A percentile compares a stretch with the other conserved stretches of the same genome.
Conservation (phyloP, 257 asterid genomes). For the Dorcoceras hygrometricum region DNA sequence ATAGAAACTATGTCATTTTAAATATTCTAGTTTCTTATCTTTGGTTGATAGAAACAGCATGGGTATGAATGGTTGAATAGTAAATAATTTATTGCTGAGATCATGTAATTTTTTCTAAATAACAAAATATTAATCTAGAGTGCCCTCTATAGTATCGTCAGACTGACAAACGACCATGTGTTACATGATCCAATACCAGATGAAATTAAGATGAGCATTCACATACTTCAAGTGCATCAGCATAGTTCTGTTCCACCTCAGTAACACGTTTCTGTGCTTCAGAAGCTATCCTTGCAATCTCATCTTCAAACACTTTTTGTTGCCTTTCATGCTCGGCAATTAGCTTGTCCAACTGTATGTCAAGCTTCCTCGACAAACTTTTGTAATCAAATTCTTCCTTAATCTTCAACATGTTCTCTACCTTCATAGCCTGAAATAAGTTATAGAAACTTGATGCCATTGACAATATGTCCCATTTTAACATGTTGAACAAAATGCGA, state of each 20-base stretch:
- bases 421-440: constrained; percentile 78
- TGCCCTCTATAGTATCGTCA: background rate
- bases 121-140: background rate
- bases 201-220: constrained; percentile 9
- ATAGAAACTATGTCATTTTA: background rate
- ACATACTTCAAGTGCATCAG: constrained; percentile 65
- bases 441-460: background rate
- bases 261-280: constrained; percentile 65
- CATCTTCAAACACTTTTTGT: constrained; percentile 65
- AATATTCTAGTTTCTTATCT: background rate
- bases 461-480: background rate
- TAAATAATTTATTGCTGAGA: background rate
- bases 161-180: background rate
- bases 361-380: constrained; percentile 83
- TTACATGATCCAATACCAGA: background rate
- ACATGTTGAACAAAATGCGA: background rate
- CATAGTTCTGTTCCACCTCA: constrained; percentile 59
- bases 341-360: constrained; percentile 64
- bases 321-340: constrained; percentile 82
- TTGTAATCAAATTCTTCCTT: constrained; percentile 88
- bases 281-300: constrained; percentile 54
- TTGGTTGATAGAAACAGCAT: background rate
- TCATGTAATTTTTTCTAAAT: background rate
- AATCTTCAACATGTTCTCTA: constrained; percentile 80
- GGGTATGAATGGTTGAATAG: background rate